A percentile compares a stretch with the other conserved stretches of the same genome.
Evolutionary conservation across 257 asterid genomes (phyloP).

Genomic region (Craterostigma plantagineum): DNA sequence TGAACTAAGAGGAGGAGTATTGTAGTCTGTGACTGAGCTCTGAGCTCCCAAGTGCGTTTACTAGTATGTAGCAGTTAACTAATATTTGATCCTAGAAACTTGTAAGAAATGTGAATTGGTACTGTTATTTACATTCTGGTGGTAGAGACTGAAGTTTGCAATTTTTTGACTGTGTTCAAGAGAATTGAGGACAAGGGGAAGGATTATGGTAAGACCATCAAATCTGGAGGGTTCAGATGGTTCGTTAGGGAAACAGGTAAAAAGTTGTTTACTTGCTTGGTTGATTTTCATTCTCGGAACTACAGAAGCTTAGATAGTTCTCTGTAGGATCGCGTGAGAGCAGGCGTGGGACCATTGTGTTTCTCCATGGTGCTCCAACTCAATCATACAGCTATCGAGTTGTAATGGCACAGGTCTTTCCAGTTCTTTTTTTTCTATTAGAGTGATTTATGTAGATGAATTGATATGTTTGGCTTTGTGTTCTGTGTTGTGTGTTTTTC

Average conservation of each 20-base stretch:
- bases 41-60: too few species aligned
- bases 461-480: background rate
- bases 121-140: constrained; percentile 2
- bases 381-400: constrained; percentile 90
- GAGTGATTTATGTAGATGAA: background rate
- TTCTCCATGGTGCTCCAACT: constrained; percentile 97
- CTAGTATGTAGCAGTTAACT: too few species aligned
- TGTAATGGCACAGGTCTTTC: constrained; percentile 82
- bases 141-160: constrained; percentile 8
- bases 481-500: too few species aligned
- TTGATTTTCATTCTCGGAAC: constrained; percentile 2
- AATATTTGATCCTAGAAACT: too few species aligned
- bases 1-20: background rate
- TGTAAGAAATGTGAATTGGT: background rate
- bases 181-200: constrained; percentile 77
- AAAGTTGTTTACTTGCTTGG: constrained; percentile 2
- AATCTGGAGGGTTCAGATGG: constrained; percentile 81
- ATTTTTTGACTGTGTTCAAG: constrained; percentile 17
- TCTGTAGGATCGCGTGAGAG: constrained; percentile 57
- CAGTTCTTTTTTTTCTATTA: background rate
- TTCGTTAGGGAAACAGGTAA: constrained; percentile 96
- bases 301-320: constrained; percentile 5
- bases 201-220: constrained; percentile 57
- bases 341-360: constrained; percentile 69
- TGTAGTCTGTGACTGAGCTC: too few species aligned